Percentiles rank a stretch among this genome's conserved stretches.
These are phyloP conservation scores for Colletotrichum filicis DNA, from an alignment of 2,329 filamentous ascomycete species.

Conservation along the genomic window DNA sequence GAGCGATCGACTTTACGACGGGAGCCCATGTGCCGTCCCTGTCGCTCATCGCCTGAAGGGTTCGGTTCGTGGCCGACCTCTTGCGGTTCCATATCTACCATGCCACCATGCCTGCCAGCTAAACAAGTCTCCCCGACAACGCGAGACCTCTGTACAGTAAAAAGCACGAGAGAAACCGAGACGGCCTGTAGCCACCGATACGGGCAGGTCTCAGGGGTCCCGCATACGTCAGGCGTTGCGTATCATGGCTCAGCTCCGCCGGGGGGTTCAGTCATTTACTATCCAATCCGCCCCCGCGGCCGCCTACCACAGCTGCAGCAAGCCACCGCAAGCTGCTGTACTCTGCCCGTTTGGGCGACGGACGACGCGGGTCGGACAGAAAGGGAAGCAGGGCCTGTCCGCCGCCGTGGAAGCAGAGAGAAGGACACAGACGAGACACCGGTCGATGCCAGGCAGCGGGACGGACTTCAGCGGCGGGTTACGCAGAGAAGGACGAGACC, in stretches of 20 bases:
- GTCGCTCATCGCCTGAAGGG: conserved; percentile 32
- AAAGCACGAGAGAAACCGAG: neutral
- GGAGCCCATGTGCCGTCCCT: conserved; percentile 31
- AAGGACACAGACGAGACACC: conserved; percentile 26
- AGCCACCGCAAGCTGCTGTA: conserved; percentile 25
- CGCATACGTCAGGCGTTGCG: conserved; percentile 26
- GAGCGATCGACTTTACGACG: conserved; percentile 21
- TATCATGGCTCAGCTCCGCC: conserved; percentile 31
- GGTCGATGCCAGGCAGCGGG: conserved; percentile 17
- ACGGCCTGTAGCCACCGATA: neutral
- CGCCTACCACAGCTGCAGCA: conserved; percentile 19
- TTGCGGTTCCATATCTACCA: neutral
- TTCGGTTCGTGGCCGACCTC: conserved; percentile 3
- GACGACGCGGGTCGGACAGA: conserved; percentile 15
- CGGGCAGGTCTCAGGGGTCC: conserved; percentile 22
- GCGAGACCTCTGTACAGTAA: conserved; percentile 8
- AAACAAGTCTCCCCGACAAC: conserved; percentile 26
- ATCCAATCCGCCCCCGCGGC: conserved; percentile 13
- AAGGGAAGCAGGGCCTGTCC: conserved; percentile 9
- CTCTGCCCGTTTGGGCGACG: conserved; percentile 24
- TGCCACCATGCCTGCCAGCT: neutral
- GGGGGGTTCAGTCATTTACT: conserved; percentile 12
- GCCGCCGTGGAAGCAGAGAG: conserved; percentile 33
- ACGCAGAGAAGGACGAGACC: neutral
- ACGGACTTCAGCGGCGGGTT: conserved; percentile 13